These are phyloP conservation scores for Isoetes taiwanensis DNA, from an alignment of 75 land plant species.

Conservation along the genomic window DNA sequence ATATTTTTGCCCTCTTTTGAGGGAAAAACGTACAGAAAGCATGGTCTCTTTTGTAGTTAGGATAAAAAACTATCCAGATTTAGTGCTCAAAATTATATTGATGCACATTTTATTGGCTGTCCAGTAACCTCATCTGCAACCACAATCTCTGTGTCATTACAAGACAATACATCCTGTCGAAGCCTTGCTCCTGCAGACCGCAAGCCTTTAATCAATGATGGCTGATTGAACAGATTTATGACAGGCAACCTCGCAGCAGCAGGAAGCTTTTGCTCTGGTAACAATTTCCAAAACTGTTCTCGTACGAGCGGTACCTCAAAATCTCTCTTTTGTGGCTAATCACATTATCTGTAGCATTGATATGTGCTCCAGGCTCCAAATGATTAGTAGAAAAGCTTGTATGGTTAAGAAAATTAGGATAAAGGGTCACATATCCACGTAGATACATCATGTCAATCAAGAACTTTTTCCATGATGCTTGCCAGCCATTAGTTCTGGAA, in stretches of 20 bases:
- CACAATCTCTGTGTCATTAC: constrained; percentile 47
- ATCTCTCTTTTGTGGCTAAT: constrained; percentile 52
- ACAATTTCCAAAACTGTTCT: constrained; percentile 14
- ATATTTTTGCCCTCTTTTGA: too few species aligned
- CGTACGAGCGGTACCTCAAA: neutral
- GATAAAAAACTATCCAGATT: too few species aligned
- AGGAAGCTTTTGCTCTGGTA: constrained; percentile 66
- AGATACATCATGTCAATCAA: constrained; percentile 97
- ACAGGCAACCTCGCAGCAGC: constrained; percentile 73
- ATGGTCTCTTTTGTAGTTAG: too few species aligned
- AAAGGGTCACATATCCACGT: constrained; percentile 79
- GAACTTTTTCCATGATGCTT: constrained; percentile 99
- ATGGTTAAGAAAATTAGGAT: constrained; percentile 91
- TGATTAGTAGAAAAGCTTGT: constrained; percentile 96
- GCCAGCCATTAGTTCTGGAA: constrained; percentile 95
- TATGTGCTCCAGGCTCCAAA: constrained; percentile 99
- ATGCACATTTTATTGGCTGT: constrained; percentile 46
- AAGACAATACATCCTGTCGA: constrained; percentile 62
- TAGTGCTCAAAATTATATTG: too few species aligned
- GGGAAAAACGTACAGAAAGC: too few species aligned
- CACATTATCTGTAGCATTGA: constrained; percentile 71
- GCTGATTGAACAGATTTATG: constrained; percentile 91
- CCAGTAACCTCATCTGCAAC: constrained; percentile 61
- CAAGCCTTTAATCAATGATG: constrained; percentile 55
- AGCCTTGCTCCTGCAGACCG: constrained; percentile 93